Base-by-base conservation (phyloP, 2,329 filamentous ascomycete species). In the Colletotrichum chlorophyti region DNA sequence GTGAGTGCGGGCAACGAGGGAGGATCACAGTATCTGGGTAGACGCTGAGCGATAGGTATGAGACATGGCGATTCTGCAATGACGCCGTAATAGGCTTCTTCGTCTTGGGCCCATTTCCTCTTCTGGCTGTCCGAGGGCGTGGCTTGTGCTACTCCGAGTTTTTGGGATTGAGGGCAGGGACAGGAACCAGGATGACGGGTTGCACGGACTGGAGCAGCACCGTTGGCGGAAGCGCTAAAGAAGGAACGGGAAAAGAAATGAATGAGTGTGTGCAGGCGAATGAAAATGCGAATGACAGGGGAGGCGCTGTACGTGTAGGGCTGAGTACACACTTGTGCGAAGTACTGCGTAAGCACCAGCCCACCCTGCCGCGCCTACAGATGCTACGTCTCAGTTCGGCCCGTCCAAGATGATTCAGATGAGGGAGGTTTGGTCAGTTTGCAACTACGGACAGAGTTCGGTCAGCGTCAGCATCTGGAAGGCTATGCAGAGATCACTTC, bases 371-470 rank as follows among this genome's bases (percentile, higher is more conserved):
- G n/a, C n/a, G n/a, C 42, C 41, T 47, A 26, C n/a, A 38, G 24
- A 59, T 54, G n/a, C n/a, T n/a, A 55, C 51, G 55, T 55, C 53
- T 55, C 51, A 59, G 43, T 31, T 59, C 51, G 43, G 37, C 35
- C 51, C 55, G 55, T 27, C 32, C 37, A 29, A 29, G 24, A 40
- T 29, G 27, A 32, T n/a, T n/a, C n/a, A n/a, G n/a, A 48, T 17
- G 43, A 50, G 26, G 51, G 14, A 48, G 19, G 51, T 12, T 12
- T 19, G 34, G 10, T 35, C n/a, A n/a, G 38, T n/a, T 49, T 17
- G 55, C 55, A 59, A 43, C 51, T 31, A 49, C 51, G 38, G 37
- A n/a, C n/a, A n/a, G n/a, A n/a, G 17, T 24, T 14, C 27, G 32
- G 51, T 32, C 38, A 49, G 42, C 55, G 55, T 55, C 55, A 59